A percentile compares a stretch with the other conserved stretches of the same genome.
Conservation (phyloP, 176 grass and related monocot genomes). For the Bothriochloa decipiens region DNA sequence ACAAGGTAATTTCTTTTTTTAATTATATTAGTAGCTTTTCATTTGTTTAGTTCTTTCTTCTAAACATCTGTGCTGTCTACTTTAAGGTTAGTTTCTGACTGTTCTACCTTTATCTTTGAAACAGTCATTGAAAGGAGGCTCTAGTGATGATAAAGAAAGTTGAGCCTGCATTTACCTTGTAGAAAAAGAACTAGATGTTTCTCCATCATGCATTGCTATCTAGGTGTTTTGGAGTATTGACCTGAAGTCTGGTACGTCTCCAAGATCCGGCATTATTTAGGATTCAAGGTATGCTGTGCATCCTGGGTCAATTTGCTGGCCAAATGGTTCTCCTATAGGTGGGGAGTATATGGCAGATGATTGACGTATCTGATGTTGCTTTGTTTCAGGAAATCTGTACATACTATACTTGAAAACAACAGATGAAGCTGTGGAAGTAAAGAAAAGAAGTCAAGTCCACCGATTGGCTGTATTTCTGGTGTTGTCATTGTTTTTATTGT, state of each 20-base stretch:
- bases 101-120: conserved; percentile 3
- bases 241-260: conserved; percentile 4
- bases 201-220: conserved; percentile 10
- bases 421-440: conserved; percentile 36
- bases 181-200: conserved; percentile 27
- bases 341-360: background rate
- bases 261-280: background rate
- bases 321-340: background rate
- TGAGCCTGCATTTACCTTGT: background rate
- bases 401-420: conserved; percentile 41
- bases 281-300: conserved; percentile 35
- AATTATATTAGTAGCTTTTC: background rate
- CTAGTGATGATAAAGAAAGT: conserved; percentile 41
- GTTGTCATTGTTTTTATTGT: conserved; percentile 21
- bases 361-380: background rate
- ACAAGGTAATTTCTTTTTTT: conserved; percentile 60
- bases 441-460: background rate
- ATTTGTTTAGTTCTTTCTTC: background rate
- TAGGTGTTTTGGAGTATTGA: conserved; percentile 5
- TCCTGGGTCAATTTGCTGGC: background rate
- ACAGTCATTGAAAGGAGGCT: conserved; percentile 49
- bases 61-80: background rate
- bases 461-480: background rate
- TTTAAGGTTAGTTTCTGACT: conserved; percentile 8
- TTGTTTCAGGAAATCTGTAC: conserved; percentile 46